Conservation (phyloP, 1,139 yeast species). For the Saccharomyces hybrid region DNA sequence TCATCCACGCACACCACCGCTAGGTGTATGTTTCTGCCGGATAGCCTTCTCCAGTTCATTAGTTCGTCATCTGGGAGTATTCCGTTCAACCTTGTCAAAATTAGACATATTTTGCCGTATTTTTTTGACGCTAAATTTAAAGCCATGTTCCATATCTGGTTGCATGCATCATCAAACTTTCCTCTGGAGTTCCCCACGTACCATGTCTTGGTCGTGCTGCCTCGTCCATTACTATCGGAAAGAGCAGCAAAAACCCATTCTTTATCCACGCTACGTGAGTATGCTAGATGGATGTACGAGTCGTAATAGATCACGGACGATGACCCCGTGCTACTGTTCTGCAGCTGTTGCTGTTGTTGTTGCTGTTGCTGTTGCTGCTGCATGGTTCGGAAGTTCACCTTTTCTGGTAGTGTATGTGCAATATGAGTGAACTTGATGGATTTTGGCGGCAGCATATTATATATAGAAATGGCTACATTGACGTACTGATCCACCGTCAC, state of each 20-base stretch:
- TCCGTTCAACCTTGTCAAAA: constrained; percentile 61
- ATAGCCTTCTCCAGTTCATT: constrained; percentile 66
- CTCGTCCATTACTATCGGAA: constrained; percentile 75
- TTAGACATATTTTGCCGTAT: constrained; percentile 53
- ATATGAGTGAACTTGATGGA: constrained; percentile 29
- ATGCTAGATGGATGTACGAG: constrained; percentile 74
- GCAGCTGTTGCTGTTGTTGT: background rate
- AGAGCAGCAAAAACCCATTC: constrained; percentile 85
- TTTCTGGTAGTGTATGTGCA: constrained; percentile 31
- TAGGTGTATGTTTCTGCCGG: constrained; percentile 55
- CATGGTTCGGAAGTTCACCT: constrained; percentile 47
- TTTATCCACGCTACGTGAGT: constrained; percentile 71
- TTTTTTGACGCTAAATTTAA: constrained; percentile 34
- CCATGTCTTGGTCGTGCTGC: constrained; percentile 63
- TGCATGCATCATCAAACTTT: constrained; percentile 49
- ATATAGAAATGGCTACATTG: constrained; percentile 52
- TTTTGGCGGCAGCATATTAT: constrained; percentile 48
- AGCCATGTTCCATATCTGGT: constrained; percentile 53
- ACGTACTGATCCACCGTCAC: constrained; percentile 30
- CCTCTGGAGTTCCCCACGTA: constrained; percentile 40
- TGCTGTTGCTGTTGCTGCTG: constrained; percentile 12
- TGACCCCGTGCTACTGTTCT: constrained; percentile 10
- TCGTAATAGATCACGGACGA: constrained; percentile 48
- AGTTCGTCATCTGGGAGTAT: constrained; percentile 73
- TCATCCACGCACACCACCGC: constrained; percentile 69